phyloP scores from a whole-genome alignment of 805 yeast species.

The Cephaloascus albidus region DNA sequence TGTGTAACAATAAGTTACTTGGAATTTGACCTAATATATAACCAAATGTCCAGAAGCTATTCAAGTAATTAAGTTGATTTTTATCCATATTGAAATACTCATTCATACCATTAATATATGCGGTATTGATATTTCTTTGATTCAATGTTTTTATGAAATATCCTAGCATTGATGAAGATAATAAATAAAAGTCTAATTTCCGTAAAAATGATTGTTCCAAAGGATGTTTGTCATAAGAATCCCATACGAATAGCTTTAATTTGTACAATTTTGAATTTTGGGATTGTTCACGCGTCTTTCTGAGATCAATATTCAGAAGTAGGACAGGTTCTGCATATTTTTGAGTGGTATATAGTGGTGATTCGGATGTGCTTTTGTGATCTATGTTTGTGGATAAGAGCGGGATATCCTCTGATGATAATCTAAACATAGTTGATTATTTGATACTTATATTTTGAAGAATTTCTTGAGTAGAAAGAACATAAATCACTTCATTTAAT shows the following conservation, averaged over 20 bases:
- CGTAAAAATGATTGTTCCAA: slow-evolving; percentile 27
- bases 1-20: slow-evolving; percentile 13
- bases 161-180: slow-evolving; percentile 19
- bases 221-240: slow-evolving; percentile 23
- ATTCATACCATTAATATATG: slow-evolving; percentile 24
- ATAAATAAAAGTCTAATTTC: slow-evolving; percentile 11
- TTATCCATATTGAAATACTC: slow-evolving; percentile 18
- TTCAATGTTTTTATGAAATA: slow-evolving; percentile 22
- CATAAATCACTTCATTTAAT: too few species aligned
- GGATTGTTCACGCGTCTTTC: too few species aligned
- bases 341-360: too few species aligned
- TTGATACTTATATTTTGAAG: too few species aligned
- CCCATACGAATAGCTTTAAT: slow-evolving; percentile 10
- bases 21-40: slow-evolving; percentile 24
- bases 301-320: too few species aligned
- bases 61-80: slow-evolving; percentile 20
- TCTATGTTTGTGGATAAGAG: too few species aligned
- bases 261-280: not conserved
- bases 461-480: too few species aligned
- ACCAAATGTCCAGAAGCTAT: slow-evolving; percentile 20
- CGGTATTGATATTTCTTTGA: slow-evolving; percentile 18
- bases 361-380: too few species aligned
- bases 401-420: too few species aligned
- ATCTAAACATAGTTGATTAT: too few species aligned
- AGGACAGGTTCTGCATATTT: too few species aligned